Evolutionary conservation across 345 rosid species (phyloP), one percentile per base, ranked within the genome.

Genomic region (Balakata baccata): DNA sequence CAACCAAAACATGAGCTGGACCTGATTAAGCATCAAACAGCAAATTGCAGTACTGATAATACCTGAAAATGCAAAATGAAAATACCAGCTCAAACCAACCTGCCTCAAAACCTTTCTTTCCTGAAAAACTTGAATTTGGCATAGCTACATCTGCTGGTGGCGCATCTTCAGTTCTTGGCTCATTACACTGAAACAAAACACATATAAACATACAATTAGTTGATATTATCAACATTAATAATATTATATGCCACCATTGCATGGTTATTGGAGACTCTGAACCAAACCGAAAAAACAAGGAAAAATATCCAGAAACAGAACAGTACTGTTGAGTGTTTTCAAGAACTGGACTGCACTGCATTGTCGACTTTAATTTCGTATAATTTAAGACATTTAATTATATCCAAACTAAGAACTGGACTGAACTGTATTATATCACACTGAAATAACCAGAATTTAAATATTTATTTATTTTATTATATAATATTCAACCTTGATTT

Each of bases 1-100:
- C 97, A 81, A 95, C 98, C 82, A 95, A 77, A 72, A 95, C 99
- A 91, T 92, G 94, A 43, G 97, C 90, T 61, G 98, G 99, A 75
- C 98, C 99, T 95, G 85, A 50, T 54, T 49, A 71, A 71, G 50
- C 52, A 70, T 72, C 76, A 79, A 65, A 72, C 71, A 67, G 78
- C 50, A 75, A 75, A 43, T 51, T 75, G 64, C 34, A 70, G 41
- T 54, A 71, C 6, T 46, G 17, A 66, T 18, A 41, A 60, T 63
- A 58, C 74, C 13, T 72, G n/a, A 58, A 69, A 66, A 64, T 58
- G 74, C 74, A 57, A 53, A 51, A 17, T 37, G 23, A 65, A 81
- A 68, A 53, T 43, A 82, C 79, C 67, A 76, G 64, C 66, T 72
- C 41, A 72, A 45, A 79, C 80, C 73, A 71, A 95, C 99, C 99